A percentile compares a stretch with the other conserved stretches of the same genome.
These are phyloP conservation scores for Brasilioporus rufonigricans DNA, from an alignment of 768 basidiomycete species.

Conservation along the genomic window DNA sequence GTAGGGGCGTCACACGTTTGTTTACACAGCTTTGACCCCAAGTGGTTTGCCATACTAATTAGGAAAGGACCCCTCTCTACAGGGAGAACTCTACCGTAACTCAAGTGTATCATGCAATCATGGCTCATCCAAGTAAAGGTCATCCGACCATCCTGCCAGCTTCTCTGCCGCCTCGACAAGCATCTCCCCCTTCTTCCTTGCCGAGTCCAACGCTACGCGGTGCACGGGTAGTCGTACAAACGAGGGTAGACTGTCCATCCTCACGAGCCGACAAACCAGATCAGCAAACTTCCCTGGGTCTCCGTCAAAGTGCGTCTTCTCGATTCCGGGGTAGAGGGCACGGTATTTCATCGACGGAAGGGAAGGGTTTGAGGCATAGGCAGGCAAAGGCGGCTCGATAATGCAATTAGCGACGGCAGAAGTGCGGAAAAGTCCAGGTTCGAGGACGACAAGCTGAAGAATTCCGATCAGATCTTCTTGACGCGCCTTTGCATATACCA, in stretches of 20 bases:
- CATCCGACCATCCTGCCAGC: constrained; percentile 22
- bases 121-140: constrained; percentile 18
- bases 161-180: constrained; percentile 22
- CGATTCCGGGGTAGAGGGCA: constrained; percentile 16
- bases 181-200: constrained; percentile 19
- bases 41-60: neutral
- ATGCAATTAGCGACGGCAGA: constrained; percentile 8
- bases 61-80: constrained; percentile 6
- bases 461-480: neutral
- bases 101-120: no score
- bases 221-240: constrained; percentile 25
- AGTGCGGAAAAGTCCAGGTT: constrained; percentile 28
- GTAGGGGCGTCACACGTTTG: constrained; percentile 10
- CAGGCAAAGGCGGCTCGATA: constrained; percentile 13
- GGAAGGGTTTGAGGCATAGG: constrained; percentile 25
- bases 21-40: constrained; percentile 42
- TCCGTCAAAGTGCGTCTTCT: constrained; percentile 20
- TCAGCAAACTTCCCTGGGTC: constrained; percentile 25
- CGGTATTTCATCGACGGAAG: constrained; percentile 26
- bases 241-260: constrained; percentile 15
- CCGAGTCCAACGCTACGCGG: constrained; percentile 20
- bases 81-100: no score
- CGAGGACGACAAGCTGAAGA: constrained; percentile 19
- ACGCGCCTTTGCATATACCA: neutral
- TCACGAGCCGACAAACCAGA: constrained; percentile 14